A percentile compares a stretch with the other conserved stretches of the same genome.
Evolutionary conservation across 768 basidiomycete genomes (phyloP).

Genomic region (Rhodotorula toruloides): DNA sequence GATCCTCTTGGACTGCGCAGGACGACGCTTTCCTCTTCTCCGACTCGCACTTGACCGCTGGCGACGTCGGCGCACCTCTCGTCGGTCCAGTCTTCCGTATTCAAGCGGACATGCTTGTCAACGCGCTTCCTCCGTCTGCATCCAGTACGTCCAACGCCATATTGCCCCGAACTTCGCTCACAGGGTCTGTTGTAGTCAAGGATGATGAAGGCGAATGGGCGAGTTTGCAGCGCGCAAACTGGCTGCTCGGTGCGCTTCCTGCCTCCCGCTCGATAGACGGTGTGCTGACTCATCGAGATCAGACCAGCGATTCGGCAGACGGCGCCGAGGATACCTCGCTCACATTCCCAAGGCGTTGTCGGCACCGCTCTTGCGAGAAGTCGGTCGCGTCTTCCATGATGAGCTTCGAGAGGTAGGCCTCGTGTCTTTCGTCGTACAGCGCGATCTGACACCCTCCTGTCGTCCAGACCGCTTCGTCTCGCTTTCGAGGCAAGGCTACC

Average conservation of each 20-base stretch:
- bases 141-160: background rate
- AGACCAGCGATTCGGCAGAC: constrained; percentile 49
- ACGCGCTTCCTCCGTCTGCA: background rate
- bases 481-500: constrained; percentile 21
- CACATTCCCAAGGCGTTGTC: constrained; percentile 50
- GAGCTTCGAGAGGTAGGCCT: constrained; percentile 27
- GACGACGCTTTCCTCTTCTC: constrained; percentile 50
- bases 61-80: constrained; percentile 21
- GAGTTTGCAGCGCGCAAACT: constrained; percentile 47
- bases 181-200: no score
- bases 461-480: constrained; percentile 48
- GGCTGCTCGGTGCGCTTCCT: constrained; percentile 41
- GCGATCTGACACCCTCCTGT: constrained; percentile 8
- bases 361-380: constrained; percentile 47
- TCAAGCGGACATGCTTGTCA: constrained; percentile 46
- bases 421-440: background rate
- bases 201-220: constrained; percentile 49
- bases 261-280: background rate
- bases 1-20: constrained; percentile 33
- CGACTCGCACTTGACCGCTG: background rate
- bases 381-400: constrained; percentile 44
- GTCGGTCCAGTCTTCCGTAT: constrained; percentile 50
- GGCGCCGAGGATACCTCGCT: constrained; percentile 49
- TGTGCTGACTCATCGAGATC: background rate
- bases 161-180: background rate